Conservation (phyloP, 805 yeast genomes). For the Clavispora fructus region DNA sequence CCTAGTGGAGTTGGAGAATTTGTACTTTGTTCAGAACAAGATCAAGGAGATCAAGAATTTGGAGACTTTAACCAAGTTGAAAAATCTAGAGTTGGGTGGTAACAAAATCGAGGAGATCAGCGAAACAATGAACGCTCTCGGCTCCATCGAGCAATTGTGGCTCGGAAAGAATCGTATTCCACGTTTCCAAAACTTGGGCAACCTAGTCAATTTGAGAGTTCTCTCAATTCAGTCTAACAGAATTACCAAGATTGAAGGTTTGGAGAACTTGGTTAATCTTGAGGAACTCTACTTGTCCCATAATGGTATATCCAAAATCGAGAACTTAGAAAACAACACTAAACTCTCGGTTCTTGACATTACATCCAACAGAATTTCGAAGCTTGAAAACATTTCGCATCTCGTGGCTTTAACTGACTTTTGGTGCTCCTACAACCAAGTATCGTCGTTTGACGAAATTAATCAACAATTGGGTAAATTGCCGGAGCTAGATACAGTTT, state of each 20-base stretch:
- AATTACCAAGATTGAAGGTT: slow-evolving; percentile 72
- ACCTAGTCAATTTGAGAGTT: slow-evolving; percentile 59
- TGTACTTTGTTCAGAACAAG: slow-evolving; percentile 86
- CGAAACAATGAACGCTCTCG: slow-evolving; percentile 52
- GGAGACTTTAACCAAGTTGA: slow-evolving; percentile 49
- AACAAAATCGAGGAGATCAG: slow-evolving; percentile 58
- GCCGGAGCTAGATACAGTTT: slow-evolving; percentile 74
- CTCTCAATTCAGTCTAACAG: slow-evolving; percentile 87
- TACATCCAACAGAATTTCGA: slow-evolving; percentile 64
- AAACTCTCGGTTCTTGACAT: slow-evolving; percentile 75
- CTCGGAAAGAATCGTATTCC: slow-evolving; percentile 80
- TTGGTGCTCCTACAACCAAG: slow-evolving; percentile 83
- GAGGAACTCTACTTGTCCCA: slow-evolving; percentile 88
- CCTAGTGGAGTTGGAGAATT: slow-evolving; percentile 54
- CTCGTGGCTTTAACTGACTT: slow-evolving; percentile 75
- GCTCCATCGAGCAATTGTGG: slow-evolving; percentile 74
- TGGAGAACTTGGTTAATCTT: slow-evolving; percentile 63
- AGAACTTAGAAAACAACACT: slow-evolving; percentile 66
- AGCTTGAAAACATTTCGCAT: slow-evolving; percentile 61
- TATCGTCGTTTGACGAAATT: slow-evolving; percentile 65
- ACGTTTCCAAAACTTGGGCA: slow-evolving; percentile 55
- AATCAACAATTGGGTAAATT: slow-evolving; percentile 59
- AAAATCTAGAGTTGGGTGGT: slow-evolving; percentile 85
- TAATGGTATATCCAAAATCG: slow-evolving; percentile 70
- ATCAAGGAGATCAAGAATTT: slow-evolving; percentile 68